Base-by-base conservation (phyloP, 2,329 filamentous ascomycete species). In the Chaetomiaceae sp. region DNA sequence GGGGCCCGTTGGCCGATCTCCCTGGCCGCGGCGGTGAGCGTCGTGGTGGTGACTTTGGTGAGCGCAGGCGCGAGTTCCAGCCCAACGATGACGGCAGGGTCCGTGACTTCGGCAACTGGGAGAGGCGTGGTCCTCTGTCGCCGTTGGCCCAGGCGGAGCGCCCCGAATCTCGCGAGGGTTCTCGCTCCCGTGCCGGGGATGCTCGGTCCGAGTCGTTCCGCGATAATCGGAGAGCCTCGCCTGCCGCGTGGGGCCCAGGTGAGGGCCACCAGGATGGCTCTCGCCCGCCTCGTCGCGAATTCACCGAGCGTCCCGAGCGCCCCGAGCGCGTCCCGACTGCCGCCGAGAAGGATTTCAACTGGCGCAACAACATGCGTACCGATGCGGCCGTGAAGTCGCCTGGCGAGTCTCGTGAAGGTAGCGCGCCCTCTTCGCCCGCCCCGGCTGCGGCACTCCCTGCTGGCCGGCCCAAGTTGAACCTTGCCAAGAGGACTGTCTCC, bases 321-420 rank as follows among this genome's bases (percentile, higher is more conserved):
- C 68, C 74, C 14, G 86, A 89, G 66, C 81, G 88, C 60, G 77
- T 78, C 44, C 87, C 87, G 19, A 97, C 88, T 50, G 93, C 93
- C 35, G 87, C 93, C 44, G 93, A 99, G 54, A 82, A 88, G 65
- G 93, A 97, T 67, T 95, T 84, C 72, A 85, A 95, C 71, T 99
- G 93, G 93, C 86, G 93, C 62, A 77, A 79, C 59, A 87, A 81
- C 70, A 97, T 97, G 91, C 86, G 83, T 60, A 89, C 92, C n/a
- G 91, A 95, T 62, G 70, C 77, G 31, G 67, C 77, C 3, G 71
- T 70, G 43, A 81, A 82, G 67, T 83, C 85, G 12, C 78, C 84
- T 19, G 79, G 78, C 34, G 76, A 81, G 53, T 85, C 84, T 33
- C 86, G 85, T 47, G 87, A 93, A 54, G 79, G 81, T 53, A 90